These are phyloP conservation scores for Avena atlantica DNA, from an alignment of 176 grass and related monocot genomes.

Conservation along the genomic window DNA sequence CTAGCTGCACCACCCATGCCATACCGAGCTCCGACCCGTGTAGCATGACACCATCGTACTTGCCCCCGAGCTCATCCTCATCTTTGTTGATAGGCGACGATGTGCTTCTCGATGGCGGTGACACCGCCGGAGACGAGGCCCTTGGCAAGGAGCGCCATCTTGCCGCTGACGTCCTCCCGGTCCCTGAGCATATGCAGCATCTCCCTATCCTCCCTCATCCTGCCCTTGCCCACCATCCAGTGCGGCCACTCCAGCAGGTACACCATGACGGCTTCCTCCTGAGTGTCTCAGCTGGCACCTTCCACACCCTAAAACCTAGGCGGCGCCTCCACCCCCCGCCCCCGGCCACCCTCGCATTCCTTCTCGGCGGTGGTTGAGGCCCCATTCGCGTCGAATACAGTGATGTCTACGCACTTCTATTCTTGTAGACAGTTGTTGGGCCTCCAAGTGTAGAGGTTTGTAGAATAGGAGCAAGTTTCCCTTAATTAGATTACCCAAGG, in stretches of 20 bases:
- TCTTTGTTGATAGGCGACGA: slow-evolving; percentile 29
- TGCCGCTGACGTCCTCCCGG: slow-evolving; percentile 66
- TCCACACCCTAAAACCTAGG: no score
- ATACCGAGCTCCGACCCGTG: slow-evolving; percentile 58
- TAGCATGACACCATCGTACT: slow-evolving; percentile 36
- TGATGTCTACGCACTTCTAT: no score
- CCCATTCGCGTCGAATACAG: no score
- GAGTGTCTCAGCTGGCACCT: no score
- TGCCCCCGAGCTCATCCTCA: neutral
- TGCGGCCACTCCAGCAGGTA: slow-evolving; percentile 76
- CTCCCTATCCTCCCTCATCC: slow-evolving; percentile 84
- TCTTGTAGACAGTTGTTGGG: no score
- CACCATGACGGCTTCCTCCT: slow-evolving; percentile 44
- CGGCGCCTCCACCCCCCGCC: no score
- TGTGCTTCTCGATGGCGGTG: slow-evolving; percentile 78
- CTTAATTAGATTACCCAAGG: no score
- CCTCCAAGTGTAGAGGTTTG: no score
- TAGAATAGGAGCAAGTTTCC: no score
- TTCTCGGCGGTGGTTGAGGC: no score
- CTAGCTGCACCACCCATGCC: slow-evolving; percentile 61
- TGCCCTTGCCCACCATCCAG: slow-evolving; percentile 86
- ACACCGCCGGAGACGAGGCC: slow-evolving; percentile 50
- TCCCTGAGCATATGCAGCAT: slow-evolving; percentile 72
- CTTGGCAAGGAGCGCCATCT: slow-evolving; percentile 89
- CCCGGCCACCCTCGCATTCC: no score